Evolutionary conservation across 106 monocot genomes (phyloP), one percentile per base, ranked within the genome.

Genomic region (Agapanthus africanus): DNA sequence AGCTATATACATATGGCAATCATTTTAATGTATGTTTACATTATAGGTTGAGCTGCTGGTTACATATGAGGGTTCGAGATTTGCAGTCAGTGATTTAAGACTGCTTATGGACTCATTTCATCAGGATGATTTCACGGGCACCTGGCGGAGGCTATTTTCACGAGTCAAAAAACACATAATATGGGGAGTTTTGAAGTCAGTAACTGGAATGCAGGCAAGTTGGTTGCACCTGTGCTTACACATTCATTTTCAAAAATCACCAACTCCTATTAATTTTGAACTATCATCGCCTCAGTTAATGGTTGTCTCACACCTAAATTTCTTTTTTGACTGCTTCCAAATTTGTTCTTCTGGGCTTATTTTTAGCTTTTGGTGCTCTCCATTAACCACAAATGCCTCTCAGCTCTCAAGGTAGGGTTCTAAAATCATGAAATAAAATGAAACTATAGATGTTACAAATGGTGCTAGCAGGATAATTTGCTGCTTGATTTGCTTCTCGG

Each of bases 141-240:
- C 90, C 16, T 99, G 99, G 99, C 80, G 84, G 52, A 80, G 81
- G 65, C 76, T 99, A 21, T 99, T 99, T 77, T 87, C 92, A 64
- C 82, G 90, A 66, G 85, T 99, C 26, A 99, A 93, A 79, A 99
- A 99, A 51, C 99, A 93, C 66, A 93, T 99, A 46, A 87, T 99
- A 54, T 89, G 92, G 92, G 99, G 99, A 47, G 99, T 99, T 66
- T 63, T 99, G 40, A 99, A 99, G 69, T 99, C 99, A 16, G 89
- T 99, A 27, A 90, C 93, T 67, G 99, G 99, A 47, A 99, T 99
- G 87, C 99, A 99, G 92, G 99, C 76, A 87, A 82, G 50, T 68
- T 28, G 11, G 26, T 23, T 65, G 64, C 39, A 65, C 64, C 37
- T 40, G 3, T 64, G 39, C 1, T 37, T 61, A 27, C 11, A 31